phyloP scores from a whole-genome alignment of 2,329 filamentous ascomycete species.

The Claviceps sorghi region DNA sequence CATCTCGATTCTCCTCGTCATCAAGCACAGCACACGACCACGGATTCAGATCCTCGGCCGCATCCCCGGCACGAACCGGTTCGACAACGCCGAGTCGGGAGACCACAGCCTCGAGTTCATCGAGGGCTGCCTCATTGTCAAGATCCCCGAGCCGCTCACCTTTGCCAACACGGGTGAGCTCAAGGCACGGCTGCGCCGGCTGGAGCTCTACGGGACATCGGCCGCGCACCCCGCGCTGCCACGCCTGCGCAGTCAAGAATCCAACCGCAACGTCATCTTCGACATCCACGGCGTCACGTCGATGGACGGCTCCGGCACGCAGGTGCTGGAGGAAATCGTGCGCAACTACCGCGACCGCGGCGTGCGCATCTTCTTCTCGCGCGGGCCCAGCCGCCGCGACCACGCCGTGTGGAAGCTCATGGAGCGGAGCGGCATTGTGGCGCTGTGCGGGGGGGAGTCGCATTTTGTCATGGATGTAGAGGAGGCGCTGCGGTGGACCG shows the following conservation, averaged over 20 bases:
- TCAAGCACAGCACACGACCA: constrained; percentile 79
- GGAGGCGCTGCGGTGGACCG: constrained; percentile 68
- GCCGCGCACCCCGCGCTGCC: constrained; percentile 78
- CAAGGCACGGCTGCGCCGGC: constrained; percentile 63
- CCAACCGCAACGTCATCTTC: constrained; percentile 87
- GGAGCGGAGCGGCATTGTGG: constrained; percentile 68
- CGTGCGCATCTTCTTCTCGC: constrained; percentile 62
- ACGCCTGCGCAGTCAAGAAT: constrained; percentile 57
- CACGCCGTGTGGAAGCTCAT: constrained; percentile 58
- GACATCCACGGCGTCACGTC: constrained; percentile 96
- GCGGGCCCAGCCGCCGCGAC: constrained; percentile 31
- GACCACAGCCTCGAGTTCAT: constrained; percentile 69
- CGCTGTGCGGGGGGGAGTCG: constrained; percentile 58
- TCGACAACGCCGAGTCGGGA: constrained; percentile 70
- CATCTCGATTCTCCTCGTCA: constrained; percentile 75
- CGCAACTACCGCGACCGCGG: constrained; percentile 60
- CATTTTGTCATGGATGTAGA: constrained; percentile 76
- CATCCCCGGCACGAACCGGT: constrained; percentile 66
- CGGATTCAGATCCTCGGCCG: constrained; percentile 93
- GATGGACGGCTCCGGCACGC: constrained; percentile 82
- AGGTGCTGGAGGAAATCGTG: constrained; percentile 85
- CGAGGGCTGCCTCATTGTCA: constrained; percentile 86
- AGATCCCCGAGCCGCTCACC: constrained; percentile 90
- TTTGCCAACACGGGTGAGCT: constrained; percentile 94
- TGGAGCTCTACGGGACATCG: constrained; percentile 83